A percentile compares a stretch with the other conserved stretches of the same genome.
These are phyloP conservation scores for Ailanthus altissimus DNA, from an alignment of 345 rosid genomes.

Conservation along the genomic window DNA sequence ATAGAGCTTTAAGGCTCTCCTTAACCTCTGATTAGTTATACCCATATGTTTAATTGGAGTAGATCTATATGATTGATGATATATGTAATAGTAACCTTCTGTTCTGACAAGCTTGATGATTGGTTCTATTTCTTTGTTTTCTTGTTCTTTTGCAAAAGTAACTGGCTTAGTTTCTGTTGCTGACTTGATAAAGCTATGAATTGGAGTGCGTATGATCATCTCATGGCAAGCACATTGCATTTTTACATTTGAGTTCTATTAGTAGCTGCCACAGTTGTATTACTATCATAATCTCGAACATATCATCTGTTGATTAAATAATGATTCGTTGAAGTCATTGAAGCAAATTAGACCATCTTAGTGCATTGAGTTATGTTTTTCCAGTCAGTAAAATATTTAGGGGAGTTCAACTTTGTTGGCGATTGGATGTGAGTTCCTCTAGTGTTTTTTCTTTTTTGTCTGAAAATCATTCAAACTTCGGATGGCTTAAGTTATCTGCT, in stretches of 20 bases:
- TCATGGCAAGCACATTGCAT: not conserved
- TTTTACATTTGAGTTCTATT: not conserved
- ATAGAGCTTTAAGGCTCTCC: not conserved
- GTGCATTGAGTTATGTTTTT: not conserved
- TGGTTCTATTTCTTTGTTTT: not conserved
- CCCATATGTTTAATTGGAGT: not conserved
- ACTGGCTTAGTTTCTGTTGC: conserved; percentile 9
- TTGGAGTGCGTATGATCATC: not conserved
- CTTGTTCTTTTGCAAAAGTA: not conserved
- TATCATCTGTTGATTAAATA: not conserved
- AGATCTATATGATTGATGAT: not conserved
- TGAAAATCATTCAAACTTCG: not conserved
- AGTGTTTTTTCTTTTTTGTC: not conserved
- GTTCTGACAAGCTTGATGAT: not conserved
- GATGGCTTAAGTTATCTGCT: not conserved
- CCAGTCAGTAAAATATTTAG: not conserved
- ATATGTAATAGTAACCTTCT: not conserved
- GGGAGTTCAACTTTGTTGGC: not conserved
- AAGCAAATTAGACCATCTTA: not conserved
- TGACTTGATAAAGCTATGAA: not conserved
- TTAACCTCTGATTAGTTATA: not conserved
- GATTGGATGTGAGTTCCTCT: not conserved
- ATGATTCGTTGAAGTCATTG: not conserved
- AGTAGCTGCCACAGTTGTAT: not conserved
- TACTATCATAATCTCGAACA: not conserved